A percentile compares a stretch with the other conserved stretches of the same genome.
phyloP scores from a whole-genome alignment of 345 rosid genomes.

The Syzygium grande region DNA sequence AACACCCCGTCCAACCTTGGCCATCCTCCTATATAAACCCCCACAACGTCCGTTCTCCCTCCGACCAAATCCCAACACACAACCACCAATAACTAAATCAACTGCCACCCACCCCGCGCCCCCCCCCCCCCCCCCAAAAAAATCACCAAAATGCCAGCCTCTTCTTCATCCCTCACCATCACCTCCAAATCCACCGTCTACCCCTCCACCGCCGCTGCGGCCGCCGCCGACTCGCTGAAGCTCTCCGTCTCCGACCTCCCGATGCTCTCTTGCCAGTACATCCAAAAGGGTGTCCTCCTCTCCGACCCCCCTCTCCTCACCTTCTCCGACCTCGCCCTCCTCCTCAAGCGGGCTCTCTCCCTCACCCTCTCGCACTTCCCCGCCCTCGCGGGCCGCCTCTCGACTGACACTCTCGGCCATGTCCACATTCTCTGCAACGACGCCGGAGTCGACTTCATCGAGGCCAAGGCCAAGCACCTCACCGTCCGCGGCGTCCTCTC shows the following conservation, averaged over 20 bases:
- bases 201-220: slow-evolving; percentile 37
- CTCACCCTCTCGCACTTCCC: slow-evolving; percentile 68
- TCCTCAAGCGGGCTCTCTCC: slow-evolving; percentile 61
- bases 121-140: neutral
- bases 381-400: slow-evolving; percentile 74
- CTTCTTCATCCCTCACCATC: slow-evolving; percentile 10
- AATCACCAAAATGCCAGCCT: slow-evolving; percentile 40
- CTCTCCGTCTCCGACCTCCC: slow-evolving; percentile 94
- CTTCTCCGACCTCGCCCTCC: slow-evolving; percentile 27
- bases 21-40: neutral
- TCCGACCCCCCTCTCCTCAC: slow-evolving; percentile 34
- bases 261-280: slow-evolving; percentile 97
- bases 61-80: neutral
- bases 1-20: neutral
- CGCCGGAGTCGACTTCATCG: slow-evolving; percentile 63
- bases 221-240: slow-evolving; percentile 20
- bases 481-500: slow-evolving; percentile 28
- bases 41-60: neutral
- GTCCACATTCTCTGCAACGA: slow-evolving; percentile 64
- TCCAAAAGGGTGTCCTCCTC: slow-evolving; percentile 88
- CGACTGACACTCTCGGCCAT: slow-evolving; percentile 52
- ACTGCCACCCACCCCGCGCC: neutral
- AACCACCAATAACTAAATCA: neutral
- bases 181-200: slow-evolving; percentile 49
- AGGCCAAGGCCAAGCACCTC: slow-evolving; percentile 44